Base-by-base conservation (phyloP, 768 basidiomycete species). In the Fomitopsis pulvina region DNA sequence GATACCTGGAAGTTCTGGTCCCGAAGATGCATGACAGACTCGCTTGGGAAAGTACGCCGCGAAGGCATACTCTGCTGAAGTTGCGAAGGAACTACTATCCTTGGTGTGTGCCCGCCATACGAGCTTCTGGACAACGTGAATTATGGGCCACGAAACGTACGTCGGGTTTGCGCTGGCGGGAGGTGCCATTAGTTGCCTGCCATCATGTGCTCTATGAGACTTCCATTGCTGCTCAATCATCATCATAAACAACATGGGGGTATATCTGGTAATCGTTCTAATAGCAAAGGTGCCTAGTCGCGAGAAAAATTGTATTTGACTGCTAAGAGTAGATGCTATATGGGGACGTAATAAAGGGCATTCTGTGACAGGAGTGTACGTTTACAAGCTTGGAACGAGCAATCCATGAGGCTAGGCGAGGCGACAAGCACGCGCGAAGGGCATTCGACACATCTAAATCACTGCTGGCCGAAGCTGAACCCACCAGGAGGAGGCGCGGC, bases 401-500 rank as follows among this genome's bases (percentile, higher is more conserved):
- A 37, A 37, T 37, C 34, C 34, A 37, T 37, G 34, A 37, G 4
- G 18, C 34, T 37, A 18, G 18, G 14, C 7, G 34, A 18, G 14
- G 34, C 34, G 34, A 5, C 14, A 16, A 12, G 34, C 18, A 16
- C 14, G 14, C 34, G 14, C 34, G 5, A 37, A 53, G 48, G 37
- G 50, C 28, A 37, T 16, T 37, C 49, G 30, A 52, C 50, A 51
- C 48, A 51, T 54, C 53, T 49, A 50, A 37, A 43, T 43, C 34
- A 52, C 54, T 75, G 75, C 67, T 83, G 80, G 55, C 87, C 92
- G 64, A 98, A 98, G 65, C 81, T 91, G 80, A 98, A 98, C 12
- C 95, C 95, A 54, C 95, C 94, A 65, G 92, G 88, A 52, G 95
- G 95, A 40, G 87, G 94, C 32, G 87, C 91, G 57, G 78, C 80